A percentile compares a stretch with the other conserved stretches of the same genome.
Evolutionary conservation across 345 rosid species (phyloP).

Genomic region (Dipteronia sinensis): DNA sequence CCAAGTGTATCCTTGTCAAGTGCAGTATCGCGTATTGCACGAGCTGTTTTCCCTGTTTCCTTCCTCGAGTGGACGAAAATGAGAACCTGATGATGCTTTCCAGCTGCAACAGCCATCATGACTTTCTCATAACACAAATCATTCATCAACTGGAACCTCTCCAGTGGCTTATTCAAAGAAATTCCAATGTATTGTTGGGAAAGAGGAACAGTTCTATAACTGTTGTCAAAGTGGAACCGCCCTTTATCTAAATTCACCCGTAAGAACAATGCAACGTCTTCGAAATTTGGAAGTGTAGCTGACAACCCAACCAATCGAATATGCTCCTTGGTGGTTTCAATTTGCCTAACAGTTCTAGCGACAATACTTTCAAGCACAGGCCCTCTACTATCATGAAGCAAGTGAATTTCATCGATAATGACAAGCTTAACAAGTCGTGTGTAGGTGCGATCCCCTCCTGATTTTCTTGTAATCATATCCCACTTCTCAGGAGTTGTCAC

Average conservation of each 20-base stretch:
- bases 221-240: conserved; percentile 86
- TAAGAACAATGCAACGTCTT: conserved; percentile 91
- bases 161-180: conserved; percentile 84
- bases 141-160: conserved; percentile 97
- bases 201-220: conserved; percentile 95
- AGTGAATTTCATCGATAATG: conserved; percentile 93
- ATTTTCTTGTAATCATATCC: conserved; percentile 95
- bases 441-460: conserved; percentile 94
- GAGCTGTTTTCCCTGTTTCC: conserved; percentile 91
- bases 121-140: conserved; percentile 94
- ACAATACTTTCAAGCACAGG: conserved; percentile 99
- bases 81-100: conserved; percentile 84
- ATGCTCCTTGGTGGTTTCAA: conserved; percentile 88
- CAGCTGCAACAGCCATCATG: conserved; percentile 61
- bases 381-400: conserved; percentile 96
- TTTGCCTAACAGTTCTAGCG: conserved; percentile 93
- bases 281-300: conserved; percentile 90
- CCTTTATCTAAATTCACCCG: conserved; percentile 71
- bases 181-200: conserved; percentile 93
- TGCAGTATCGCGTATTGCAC: conserved; percentile 79
- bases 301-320: conserved; percentile 94
- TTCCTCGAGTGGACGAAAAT: conserved; percentile 97
- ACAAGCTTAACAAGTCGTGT: conserved; percentile 89
- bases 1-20: conserved; percentile 82
- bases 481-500: conserved; percentile 99